A percentile compares a stretch with the other conserved stretches of the same genome.
These are phyloP conservation scores for Lasiodiplodia hormozganensis DNA, from an alignment of 2,329 filamentous ascomycete genomes.

Conservation along the genomic window DNA sequence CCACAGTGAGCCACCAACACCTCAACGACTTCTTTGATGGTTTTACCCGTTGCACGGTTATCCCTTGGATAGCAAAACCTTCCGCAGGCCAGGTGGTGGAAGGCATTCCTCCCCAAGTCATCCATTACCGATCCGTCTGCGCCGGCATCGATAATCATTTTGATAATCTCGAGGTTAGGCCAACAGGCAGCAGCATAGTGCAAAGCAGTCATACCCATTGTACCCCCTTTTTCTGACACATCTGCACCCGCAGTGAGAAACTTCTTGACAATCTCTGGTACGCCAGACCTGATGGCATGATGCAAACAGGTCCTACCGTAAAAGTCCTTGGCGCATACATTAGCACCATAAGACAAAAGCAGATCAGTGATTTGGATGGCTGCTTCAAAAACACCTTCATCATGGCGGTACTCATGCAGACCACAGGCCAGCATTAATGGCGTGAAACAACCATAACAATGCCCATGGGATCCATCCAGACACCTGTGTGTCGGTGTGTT, in stretches of 20 bases:
- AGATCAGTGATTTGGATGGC: neutral
- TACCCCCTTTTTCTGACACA: neutral
- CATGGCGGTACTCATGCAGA: neutral
- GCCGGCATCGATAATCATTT: neutral
- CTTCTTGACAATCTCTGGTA: neutral
- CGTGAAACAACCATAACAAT: neutral
- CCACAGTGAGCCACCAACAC: neutral
- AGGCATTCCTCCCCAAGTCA: neutral
- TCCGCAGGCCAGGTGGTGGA: neutral
- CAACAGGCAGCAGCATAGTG: neutral
- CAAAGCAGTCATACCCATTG: neutral
- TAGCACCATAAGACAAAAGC: neutral
- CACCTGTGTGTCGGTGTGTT: neutral
- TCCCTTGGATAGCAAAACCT: too few species aligned
- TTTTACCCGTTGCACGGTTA: too few species aligned
- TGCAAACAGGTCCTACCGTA: neutral
- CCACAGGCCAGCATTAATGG: slow-evolving; percentile 1
- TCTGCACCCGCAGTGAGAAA: neutral
- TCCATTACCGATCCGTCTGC: neutral
- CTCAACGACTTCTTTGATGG: neutral
- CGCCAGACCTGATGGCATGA: neutral
- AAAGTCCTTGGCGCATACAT: neutral
- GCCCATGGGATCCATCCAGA: neutral
- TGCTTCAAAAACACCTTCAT: neutral
- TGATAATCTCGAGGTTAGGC: neutral